Evolutionary conservation across 2,329 filamentous ascomycete genomes (phyloP).

Genomic region (Beauveria sp.): DNA sequence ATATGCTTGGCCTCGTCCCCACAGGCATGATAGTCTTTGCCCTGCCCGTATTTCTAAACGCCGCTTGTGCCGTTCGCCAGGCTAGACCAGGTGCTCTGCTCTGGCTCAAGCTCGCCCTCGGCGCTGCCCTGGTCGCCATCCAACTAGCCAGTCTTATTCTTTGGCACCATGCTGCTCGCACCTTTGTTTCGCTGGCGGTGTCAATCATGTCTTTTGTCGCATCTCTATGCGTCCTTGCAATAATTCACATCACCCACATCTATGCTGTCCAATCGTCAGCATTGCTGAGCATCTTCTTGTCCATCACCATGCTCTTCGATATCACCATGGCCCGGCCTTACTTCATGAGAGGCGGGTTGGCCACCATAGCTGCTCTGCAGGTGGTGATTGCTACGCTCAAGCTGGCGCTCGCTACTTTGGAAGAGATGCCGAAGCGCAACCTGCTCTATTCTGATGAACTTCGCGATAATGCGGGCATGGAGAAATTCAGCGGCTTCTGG

Average conservation of each 20-base stretch:
- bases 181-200: slow-evolving; percentile 22
- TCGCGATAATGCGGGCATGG: slow-evolving; percentile 12
- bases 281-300: slow-evolving; percentile 25
- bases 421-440: slow-evolving; percentile 22
- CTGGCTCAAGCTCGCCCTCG: slow-evolving; percentile 17
- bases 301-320: slow-evolving; percentile 26
- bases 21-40: not conserved
- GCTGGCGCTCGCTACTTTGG: slow-evolving; percentile 21
- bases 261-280: slow-evolving; percentile 25
- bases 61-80: not conserved
- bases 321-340: slow-evolving; percentile 24
- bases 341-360: slow-evolving; percentile 21
- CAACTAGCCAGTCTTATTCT: slow-evolving; percentile 20
- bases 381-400: slow-evolving; percentile 21
- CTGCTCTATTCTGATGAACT: not conserved
- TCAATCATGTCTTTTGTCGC: slow-evolving; percentile 21
- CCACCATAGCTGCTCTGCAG: slow-evolving; percentile 20
- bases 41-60: not conserved
- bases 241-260: slow-evolving; percentile 28
- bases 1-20: not conserved
- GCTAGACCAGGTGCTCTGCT: slow-evolving; percentile 10
- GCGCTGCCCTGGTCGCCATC: not conserved
- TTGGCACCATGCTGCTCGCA: slow-evolving; percentile 16
- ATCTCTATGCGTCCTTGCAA: slow-evolving; percentile 17
- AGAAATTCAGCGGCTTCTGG: slow-evolving; percentile 16